Conservation (phyloP, 2,329 filamentous ascomycete genomes). For the Fusarium temperatum region DNA sequence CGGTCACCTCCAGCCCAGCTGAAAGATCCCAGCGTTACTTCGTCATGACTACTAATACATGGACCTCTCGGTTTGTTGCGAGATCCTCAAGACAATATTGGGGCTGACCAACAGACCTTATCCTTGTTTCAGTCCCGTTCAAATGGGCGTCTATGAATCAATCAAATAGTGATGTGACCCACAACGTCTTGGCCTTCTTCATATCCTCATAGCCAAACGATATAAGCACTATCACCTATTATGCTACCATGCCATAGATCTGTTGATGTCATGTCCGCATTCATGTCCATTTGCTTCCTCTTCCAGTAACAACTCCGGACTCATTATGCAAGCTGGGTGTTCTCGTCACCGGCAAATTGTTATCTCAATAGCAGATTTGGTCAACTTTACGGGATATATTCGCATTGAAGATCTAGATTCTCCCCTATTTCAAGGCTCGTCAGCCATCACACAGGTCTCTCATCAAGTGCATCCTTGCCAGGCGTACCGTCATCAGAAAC, state of each 20-base stretch:
- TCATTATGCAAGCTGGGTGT: neutral
- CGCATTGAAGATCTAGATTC: constrained; percentile 43
- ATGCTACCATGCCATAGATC: constrained; percentile 3
- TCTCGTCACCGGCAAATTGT: neutral
- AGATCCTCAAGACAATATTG: constrained; percentile 12
- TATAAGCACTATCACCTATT: neutral
- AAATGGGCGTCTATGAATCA: neutral
- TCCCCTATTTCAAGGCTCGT: constrained; percentile 25
- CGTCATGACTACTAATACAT: neutral
- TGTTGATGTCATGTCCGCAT: neutral
- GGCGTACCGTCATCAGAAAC: neutral
- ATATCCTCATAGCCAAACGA: constrained; percentile 19
- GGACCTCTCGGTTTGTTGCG: constrained; percentile 25
- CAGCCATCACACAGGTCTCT: neutral
- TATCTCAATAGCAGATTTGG: neutral
- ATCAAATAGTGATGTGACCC: constrained; percentile 15
- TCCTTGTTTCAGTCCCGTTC: constrained; percentile 17
- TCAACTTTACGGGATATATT: constrained; percentile 31
- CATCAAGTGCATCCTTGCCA: neutral
- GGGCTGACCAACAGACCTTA: neutral
- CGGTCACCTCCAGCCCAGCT: constrained; percentile 16
- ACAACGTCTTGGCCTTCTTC: constrained; percentile 3
- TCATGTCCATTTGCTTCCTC: neutral
- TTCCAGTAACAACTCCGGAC: neutral
- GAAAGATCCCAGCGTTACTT: constrained; percentile 22